A percentile compares a stretch with the other conserved stretches of the same genome.
Evolutionary conservation across 2,329 filamentous ascomycete genomes (phyloP).

Genomic region (Myriosclerotinia scirpicola): DNA sequence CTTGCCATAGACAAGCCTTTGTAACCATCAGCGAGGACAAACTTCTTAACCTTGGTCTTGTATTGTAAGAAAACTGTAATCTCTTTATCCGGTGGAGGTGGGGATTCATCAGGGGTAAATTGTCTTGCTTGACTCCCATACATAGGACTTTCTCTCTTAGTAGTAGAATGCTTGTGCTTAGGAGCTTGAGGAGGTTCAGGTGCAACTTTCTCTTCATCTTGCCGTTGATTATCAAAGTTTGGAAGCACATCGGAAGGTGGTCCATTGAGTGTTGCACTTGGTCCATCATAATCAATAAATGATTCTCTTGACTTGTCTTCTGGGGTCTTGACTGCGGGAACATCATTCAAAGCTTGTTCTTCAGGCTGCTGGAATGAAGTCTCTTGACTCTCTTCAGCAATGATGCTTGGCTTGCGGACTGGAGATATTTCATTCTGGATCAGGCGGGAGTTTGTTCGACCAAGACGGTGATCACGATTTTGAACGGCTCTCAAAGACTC

Average conservation of each 20-base stretch:
- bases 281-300: slow-evolving; percentile 35
- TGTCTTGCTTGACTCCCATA: slow-evolving; percentile 49
- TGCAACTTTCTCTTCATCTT: slow-evolving; percentile 22
- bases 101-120: slow-evolving; percentile 63
- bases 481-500: slow-evolving; percentile 79
- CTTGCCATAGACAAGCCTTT: slow-evolving; percentile 83
- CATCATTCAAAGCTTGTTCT: slow-evolving; percentile 41
- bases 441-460: slow-evolving; percentile 46
- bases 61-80: slow-evolving; percentile 94
- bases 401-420: slow-evolving; percentile 56
- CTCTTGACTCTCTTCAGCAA: slow-evolving; percentile 54
- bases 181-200: slow-evolving; percentile 30
- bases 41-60: slow-evolving; percentile 96
- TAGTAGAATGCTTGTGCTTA: slow-evolving; percentile 23
- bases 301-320: slow-evolving; percentile 56
- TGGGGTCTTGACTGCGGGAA: slow-evolving; percentile 51
- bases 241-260: slow-evolving; percentile 54
- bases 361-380: slow-evolving; percentile 41
- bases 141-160: slow-evolving; percentile 12
- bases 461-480: slow-evolving; percentile 55
- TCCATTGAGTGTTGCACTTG: slow-evolving; percentile 59
- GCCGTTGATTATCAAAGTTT: slow-evolving; percentile 31
- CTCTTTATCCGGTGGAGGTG: slow-evolving; percentile 72
- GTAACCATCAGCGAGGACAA: slow-evolving; percentile 80
- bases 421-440: slow-evolving; percentile 59